Conservation (phyloP, 2,329 filamentous ascomycete species). For the Fusarium pilosicola region DNA sequence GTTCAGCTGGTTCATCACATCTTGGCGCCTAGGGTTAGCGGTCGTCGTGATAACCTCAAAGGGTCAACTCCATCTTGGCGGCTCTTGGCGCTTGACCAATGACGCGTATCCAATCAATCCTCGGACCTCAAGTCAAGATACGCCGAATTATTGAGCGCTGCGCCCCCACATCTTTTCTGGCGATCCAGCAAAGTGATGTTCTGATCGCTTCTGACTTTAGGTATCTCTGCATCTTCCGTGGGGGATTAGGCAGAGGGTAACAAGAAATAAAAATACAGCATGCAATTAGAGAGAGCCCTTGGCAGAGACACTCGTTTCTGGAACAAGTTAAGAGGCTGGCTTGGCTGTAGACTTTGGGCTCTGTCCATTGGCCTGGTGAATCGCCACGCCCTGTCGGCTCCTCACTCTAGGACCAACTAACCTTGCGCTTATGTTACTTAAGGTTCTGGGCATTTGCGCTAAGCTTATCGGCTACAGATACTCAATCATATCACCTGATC, state of each 20-base stretch:
- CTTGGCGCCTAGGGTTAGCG: conserved; percentile 29
- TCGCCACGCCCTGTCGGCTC: conserved; percentile 8
- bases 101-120: conserved; percentile 30
- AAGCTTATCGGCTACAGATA: conserved; percentile 38
- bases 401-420: conserved; percentile 16
- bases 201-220: conserved; percentile 6
- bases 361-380: conserved; percentile 16
- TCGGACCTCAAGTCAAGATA: conserved; percentile 4
- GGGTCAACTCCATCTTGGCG: conserved; percentile 24
- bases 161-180: neutral
- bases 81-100: conserved; percentile 37
- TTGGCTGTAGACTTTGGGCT: conserved; percentile 14
- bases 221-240: conserved; percentile 3
- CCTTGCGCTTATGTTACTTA: conserved; percentile 38
- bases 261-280: neutral
- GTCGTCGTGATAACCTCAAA: conserved; percentile 29
- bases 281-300: neutral
- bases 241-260: conserved; percentile 3
- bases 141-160: conserved; percentile 7
- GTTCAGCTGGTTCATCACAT: conserved; percentile 32
- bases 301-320: conserved; percentile 18
- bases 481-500: conserved; percentile 19
- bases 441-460: conserved; percentile 37
- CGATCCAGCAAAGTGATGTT: neutral
- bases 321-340: conserved; percentile 27